Percentiles rank a stretch among this genome's conserved stretches.
phyloP scores from a whole-genome alignment of 768 basidiomycete genomes.

The Suillus occidentalis region DNA sequence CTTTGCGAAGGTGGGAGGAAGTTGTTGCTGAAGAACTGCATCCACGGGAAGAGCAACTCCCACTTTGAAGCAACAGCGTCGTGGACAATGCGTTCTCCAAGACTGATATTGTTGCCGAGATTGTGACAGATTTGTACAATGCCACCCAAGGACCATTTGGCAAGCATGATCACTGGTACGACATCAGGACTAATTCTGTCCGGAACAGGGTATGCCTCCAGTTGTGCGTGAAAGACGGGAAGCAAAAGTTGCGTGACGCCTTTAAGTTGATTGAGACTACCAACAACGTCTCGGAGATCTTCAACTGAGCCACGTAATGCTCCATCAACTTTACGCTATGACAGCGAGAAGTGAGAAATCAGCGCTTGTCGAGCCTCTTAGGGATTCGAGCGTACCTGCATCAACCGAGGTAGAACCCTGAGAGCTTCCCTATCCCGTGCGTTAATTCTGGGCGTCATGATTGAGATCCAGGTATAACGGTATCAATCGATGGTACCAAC shows the following conservation, averaged over 20 bases:
- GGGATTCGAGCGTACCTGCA: neutral
- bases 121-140: conserved; percentile 8
- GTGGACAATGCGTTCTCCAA: conserved; percentile 5
- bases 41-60: conserved; percentile 8
- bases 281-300: conserved; percentile 1
- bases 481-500: conserved; percentile 11
- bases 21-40: conserved; percentile 7
- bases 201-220: conserved; percentile 1
- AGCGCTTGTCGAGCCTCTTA: neutral
- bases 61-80: conserved; percentile 10
- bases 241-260: neutral
- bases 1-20: conserved; percentile 4
- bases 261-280: conserved; percentile 5
- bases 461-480: conserved; percentile 5
- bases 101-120: neutral
- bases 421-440: conserved; percentile 3
- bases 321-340: conserved; percentile 1
- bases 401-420: neutral
- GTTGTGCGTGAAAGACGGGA: conserved; percentile 5
- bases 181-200: conserved; percentile 4
- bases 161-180: conserved; percentile 5
- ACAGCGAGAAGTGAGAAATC: neutral
- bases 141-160: conserved; percentile 7
- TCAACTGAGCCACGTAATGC: conserved; percentile 5
- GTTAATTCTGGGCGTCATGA: conserved; percentile 5